These are phyloP conservation scores for Venturia pyrina DNA, from an alignment of 2,329 filamentous ascomycete species.

Conservation along the genomic window DNA sequence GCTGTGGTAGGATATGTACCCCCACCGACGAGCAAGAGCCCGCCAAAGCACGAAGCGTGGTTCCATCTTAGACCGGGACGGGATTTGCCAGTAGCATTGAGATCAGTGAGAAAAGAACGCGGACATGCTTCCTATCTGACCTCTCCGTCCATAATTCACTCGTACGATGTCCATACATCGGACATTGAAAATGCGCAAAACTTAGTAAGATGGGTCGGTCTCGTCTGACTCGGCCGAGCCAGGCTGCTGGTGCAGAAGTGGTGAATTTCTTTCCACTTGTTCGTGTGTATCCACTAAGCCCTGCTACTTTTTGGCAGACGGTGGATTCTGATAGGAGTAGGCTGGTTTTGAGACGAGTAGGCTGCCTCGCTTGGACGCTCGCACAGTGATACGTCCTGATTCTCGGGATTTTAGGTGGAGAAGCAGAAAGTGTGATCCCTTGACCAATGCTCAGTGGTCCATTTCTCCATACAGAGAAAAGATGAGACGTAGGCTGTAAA, in stretches of 20 bases:
- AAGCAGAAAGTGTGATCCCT: background rate
- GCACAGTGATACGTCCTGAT: background rate
- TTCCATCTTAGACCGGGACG: background rate
- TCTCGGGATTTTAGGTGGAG: background rate
- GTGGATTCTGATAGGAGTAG: background rate
- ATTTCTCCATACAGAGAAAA: background rate
- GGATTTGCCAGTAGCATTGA: background rate
- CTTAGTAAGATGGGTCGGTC: background rate
- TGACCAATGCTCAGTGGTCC: background rate
- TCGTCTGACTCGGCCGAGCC: background rate
- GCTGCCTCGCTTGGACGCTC: background rate
- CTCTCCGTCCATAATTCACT: background rate
- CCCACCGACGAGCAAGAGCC: background rate
- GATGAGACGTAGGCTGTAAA: background rate
- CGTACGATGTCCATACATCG: background rate
- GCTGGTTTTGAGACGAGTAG: background rate
- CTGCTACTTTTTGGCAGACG: background rate
- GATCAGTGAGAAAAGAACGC: background rate
- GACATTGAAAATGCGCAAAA: background rate
- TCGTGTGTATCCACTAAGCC: background rate
- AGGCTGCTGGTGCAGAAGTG: background rate
- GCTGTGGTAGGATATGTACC: background rate
- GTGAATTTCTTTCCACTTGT: background rate
- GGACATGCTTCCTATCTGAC: background rate
- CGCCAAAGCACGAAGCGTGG: background rate